Evolutionary conservation across 164 flowering plant species (phyloP).

Genomic region (Liriodendron chinense): DNA sequence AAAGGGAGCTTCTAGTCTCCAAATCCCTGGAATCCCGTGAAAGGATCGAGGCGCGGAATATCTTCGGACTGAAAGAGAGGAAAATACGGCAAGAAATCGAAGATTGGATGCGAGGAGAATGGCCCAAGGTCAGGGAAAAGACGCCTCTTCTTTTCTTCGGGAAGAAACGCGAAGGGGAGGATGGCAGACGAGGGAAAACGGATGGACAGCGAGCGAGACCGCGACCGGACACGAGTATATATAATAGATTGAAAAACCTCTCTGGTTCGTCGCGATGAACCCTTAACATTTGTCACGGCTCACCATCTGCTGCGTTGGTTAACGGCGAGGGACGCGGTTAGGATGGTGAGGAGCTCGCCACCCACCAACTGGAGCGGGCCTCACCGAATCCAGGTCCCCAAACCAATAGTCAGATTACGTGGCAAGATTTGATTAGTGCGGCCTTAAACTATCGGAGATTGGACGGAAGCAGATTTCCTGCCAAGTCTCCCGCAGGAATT

Average conservation of each 20-base stretch:
- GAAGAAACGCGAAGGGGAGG: conserved; percentile 1
- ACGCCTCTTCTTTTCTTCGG: conserved; percentile 3
- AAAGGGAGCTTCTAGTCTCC: background rate
- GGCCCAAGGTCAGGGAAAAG: background rate
- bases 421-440: too few species aligned
- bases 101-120: background rate
- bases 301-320: too few species aligned
- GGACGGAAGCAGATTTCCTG: too few species aligned
- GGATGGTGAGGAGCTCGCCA: too few species aligned
- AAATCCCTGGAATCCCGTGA: background rate
- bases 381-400: too few species aligned
- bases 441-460: too few species aligned
- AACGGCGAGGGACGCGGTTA: too few species aligned
- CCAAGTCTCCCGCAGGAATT: too few species aligned
- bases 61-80: conserved; percentile 9
- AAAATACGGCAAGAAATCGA: conserved; percentile 4
- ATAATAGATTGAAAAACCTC: background rate
- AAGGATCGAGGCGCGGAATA: background rate
- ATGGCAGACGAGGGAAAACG: conserved; percentile 6
- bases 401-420: too few species aligned
- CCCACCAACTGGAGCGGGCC: too few species aligned
- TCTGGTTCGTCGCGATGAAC: background rate
- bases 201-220: conserved; percentile 41
- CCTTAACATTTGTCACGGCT: background rate
- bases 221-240: conserved; percentile 6